Conservation (phyloP, 352 stramenopile genomes). For the Halophytophthora polymorphica region DNA sequence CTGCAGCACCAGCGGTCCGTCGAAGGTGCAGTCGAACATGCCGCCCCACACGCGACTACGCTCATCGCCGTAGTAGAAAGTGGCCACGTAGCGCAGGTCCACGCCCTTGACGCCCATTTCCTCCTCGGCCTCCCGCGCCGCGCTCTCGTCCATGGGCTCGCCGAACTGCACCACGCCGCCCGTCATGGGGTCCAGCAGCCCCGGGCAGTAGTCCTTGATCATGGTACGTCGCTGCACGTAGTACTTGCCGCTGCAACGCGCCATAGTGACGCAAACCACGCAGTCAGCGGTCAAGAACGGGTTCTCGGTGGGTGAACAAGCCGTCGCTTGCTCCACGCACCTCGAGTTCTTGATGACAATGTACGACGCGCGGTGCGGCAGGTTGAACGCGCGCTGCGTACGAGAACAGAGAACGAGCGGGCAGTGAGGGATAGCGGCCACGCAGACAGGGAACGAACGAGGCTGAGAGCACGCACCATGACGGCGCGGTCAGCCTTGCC, state of each 20-base stretch:
- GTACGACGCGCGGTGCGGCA: conserved; percentile 83
- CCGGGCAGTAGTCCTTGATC: conserved; percentile 89
- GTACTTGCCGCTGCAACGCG: conserved; percentile 56
- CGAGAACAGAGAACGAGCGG: not conserved
- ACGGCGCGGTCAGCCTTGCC: conserved; percentile 78
- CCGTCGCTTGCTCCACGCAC: conserved; percentile 16
- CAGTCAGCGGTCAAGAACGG: not conserved
- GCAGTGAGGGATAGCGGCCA: not conserved
- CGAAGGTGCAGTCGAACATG: conserved; percentile 77
- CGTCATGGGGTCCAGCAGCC: conserved; percentile 79
- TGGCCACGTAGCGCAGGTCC: conserved; percentile 43
- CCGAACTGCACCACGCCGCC: conserved; percentile 79
- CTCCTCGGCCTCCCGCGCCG: conserved; percentile 69
- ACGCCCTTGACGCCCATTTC: conserved; percentile 81
- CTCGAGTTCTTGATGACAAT: conserved; percentile 83
- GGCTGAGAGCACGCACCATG: conserved; percentile 40
- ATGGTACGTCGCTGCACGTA: conserved; percentile 83
- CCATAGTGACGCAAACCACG: not conserved
- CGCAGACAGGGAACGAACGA: not conserved
- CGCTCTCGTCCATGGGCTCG: conserved; percentile 68
- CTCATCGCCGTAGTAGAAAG: conserved; percentile 69
- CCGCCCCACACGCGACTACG: conserved; percentile 69
- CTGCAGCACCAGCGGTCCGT: conserved; percentile 61
- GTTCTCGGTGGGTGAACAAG: not conserved
- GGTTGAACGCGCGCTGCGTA: conserved; percentile 65